Evolutionary conservation across 768 basidiomycete genomes (phyloP).

Genomic region (Rhodosporidiobolus sp.): DNA sequence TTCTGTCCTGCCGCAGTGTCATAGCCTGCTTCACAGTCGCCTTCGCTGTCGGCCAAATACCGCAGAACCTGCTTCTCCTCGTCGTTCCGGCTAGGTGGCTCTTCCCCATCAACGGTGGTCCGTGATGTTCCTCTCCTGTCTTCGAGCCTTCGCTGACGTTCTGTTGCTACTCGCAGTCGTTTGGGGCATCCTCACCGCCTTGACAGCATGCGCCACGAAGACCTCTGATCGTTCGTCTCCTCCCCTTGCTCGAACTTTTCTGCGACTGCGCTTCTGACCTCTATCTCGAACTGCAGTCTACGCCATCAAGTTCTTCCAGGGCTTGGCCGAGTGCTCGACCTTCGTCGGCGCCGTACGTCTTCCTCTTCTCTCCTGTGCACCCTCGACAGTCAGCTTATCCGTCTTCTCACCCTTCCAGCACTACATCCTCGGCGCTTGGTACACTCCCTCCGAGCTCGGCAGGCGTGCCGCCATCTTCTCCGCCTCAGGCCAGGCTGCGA

Average conservation of each 20-base stretch:
- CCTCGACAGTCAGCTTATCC: background rate
- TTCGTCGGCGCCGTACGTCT: constrained; percentile 61
- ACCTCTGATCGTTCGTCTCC: constrained; percentile 25
- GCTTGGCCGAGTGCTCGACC: constrained; percentile 68
- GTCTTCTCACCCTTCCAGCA: background rate
- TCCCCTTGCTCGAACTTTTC: too few species aligned
- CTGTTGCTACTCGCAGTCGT: background rate
- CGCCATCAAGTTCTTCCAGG: constrained; percentile 69
- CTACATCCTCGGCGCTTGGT: constrained; percentile 22
- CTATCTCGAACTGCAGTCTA: constrained; percentile 63
- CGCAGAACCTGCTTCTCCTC: constrained; percentile 67
- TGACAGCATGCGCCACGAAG: constrained; percentile 36
- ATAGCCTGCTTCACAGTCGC: constrained; percentile 71
- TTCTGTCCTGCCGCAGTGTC: constrained; percentile 44
- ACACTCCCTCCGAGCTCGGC: constrained; percentile 60
- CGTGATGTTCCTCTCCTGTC: background rate
- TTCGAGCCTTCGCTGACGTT: too few species aligned
- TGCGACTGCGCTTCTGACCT: background rate
- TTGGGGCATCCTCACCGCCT: constrained; percentile 51
- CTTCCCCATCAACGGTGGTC: constrained; percentile 53
- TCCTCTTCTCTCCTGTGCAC: background rate
- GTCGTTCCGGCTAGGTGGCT: constrained; percentile 63
- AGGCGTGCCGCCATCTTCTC: constrained; percentile 71
- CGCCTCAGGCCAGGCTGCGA: constrained; percentile 56
- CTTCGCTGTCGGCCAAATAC: constrained; percentile 56